Conservation (phyloP, 192 early-diverging fungal species). For the Backusella morwellensis region DNA sequence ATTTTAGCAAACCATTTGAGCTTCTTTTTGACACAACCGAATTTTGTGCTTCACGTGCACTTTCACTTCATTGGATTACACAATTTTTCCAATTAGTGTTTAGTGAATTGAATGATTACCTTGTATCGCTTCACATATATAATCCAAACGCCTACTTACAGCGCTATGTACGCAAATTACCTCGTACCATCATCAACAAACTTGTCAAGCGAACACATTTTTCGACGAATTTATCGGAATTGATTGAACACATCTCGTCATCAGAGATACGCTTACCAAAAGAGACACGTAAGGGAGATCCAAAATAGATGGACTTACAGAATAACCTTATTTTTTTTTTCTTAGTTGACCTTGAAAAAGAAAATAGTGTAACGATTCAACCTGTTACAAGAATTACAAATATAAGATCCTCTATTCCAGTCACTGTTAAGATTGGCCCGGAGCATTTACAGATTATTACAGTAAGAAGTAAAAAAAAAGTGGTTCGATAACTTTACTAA, state of each 20-base stretch:
- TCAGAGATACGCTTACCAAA: conserved; percentile 74
- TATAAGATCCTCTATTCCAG: conserved; percentile 60
- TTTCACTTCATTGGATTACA: conserved; percentile 65
- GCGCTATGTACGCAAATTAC: conserved; percentile 56
- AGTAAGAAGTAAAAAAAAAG: conserved; percentile 22
- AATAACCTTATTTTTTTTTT: conserved; percentile 24
- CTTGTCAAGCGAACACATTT: conserved; percentile 65
- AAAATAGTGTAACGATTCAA: conserved; percentile 55
- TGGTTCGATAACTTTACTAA: background rate
- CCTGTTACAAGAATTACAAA: conserved; percentile 65
- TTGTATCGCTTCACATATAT: conserved; percentile 70
- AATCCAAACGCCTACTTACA: conserved; percentile 76
- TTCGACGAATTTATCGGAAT: conserved; percentile 58
- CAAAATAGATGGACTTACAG: conserved; percentile 28
- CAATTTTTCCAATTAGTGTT: conserved; percentile 72
- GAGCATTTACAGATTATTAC: conserved; percentile 79
- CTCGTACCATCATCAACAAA: conserved; percentile 42
- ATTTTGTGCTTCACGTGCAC: conserved; percentile 73
- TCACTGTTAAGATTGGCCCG: conserved; percentile 74
- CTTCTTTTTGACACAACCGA: conserved; percentile 77
- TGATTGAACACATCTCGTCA: conserved; percentile 69
- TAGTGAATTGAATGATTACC: conserved; percentile 54
- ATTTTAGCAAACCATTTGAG: conserved; percentile 70
- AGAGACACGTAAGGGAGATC: conserved; percentile 40
- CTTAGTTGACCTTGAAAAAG: conserved; percentile 63